A percentile compares a stretch with the other conserved stretches of the same genome.
Conservation (phyloP, 768 basidiomycete species). For the Leucocoprinus leucothites region DNA sequence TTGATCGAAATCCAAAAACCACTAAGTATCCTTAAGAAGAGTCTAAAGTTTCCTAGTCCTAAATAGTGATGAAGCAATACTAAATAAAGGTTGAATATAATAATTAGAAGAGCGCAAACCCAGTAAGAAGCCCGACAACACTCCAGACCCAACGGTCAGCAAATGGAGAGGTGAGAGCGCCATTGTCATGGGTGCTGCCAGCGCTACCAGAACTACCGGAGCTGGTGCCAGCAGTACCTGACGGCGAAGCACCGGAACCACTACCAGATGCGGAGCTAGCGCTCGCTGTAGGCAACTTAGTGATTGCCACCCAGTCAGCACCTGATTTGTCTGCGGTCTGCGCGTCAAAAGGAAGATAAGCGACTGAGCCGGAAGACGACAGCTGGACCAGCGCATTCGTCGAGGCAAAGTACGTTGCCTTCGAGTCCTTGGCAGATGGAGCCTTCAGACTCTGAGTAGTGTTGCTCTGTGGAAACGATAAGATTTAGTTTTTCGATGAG, state of each 20-base stretch:
- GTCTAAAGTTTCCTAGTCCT: not conserved
- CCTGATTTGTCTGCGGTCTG: constrained; percentile 33
- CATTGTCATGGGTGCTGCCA: not conserved
- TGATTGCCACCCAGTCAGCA: constrained; percentile 48
- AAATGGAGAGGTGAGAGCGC: not conserved
- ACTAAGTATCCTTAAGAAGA: not conserved
- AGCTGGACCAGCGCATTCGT: constrained; percentile 65
- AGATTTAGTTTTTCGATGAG: not conserved
- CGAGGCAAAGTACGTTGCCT: constrained; percentile 62
- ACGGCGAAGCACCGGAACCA: not conserved
- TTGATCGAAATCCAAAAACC: no score
- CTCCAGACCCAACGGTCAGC: constrained; percentile 8
- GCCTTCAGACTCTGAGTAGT: constrained; percentile 58
- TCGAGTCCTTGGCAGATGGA: constrained; percentile 56
- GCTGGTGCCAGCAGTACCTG: not conserved
- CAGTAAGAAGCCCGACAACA: not conserved
- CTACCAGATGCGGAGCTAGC: not conserved
- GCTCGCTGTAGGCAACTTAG: constrained; percentile 38
- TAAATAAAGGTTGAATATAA: not conserved
- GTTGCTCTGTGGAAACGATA: constrained; percentile 45
- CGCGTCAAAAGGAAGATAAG: constrained; percentile 56
- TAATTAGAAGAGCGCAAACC: not conserved
- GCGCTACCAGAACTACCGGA: not conserved
- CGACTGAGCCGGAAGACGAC: constrained; percentile 54
- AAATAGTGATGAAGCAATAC: not conserved